Percentiles rank a stretch among this genome's conserved stretches.
These are phyloP conservation scores for Wilcoxina mikolae DNA, from an alignment of 495 filamentous ascomycete species.

Conservation along the genomic window DNA sequence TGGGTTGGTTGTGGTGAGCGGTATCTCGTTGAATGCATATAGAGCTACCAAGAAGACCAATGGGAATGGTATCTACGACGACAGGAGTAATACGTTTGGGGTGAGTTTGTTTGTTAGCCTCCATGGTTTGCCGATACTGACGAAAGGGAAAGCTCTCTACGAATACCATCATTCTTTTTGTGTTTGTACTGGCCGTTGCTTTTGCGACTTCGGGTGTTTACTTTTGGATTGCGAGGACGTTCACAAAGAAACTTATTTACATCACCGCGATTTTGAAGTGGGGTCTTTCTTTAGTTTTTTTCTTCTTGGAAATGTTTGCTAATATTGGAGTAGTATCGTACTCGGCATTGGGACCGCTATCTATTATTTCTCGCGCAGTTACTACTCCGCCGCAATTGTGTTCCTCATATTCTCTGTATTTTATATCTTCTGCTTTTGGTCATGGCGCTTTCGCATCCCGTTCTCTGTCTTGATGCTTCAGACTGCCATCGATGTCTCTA, in stretches of 20 bases:
- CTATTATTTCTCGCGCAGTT: conserved; percentile 49
- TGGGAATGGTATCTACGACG: conserved; percentile 59
- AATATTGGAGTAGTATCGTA: conserved; percentile 32
- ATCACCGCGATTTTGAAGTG: conserved; percentile 55
- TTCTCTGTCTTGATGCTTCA: conserved; percentile 83
- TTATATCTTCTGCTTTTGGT: conserved; percentile 62
- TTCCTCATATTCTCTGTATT: conserved; percentile 71
- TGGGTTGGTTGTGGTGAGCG: conserved; percentile 66
- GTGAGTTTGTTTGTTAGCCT: not conserved
- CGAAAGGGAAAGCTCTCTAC: conserved; percentile 44
- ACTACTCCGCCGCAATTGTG: conserved; percentile 71
- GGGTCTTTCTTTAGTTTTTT: not conserved
- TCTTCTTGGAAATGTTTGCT: not conserved
- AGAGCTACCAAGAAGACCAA: conserved; percentile 48
- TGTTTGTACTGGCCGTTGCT: conserved; percentile 56
- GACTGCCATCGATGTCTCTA: conserved; percentile 72
- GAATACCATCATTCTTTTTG: conserved; percentile 74
- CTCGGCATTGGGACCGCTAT: conserved; percentile 54
- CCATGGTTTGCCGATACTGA: not conserved
- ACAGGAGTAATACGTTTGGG: conserved; percentile 45
- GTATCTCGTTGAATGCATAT: conserved; percentile 63
- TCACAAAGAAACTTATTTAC: conserved; percentile 86
- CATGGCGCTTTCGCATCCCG: conserved; percentile 75
- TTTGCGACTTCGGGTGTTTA: conserved; percentile 62
- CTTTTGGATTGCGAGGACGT: conserved; percentile 58